Evolutionary conservation across 2,329 filamentous ascomycete genomes (phyloP), one percentile per base, ranked within the genome.

Genomic region (Apiospora arundinis): DNA sequence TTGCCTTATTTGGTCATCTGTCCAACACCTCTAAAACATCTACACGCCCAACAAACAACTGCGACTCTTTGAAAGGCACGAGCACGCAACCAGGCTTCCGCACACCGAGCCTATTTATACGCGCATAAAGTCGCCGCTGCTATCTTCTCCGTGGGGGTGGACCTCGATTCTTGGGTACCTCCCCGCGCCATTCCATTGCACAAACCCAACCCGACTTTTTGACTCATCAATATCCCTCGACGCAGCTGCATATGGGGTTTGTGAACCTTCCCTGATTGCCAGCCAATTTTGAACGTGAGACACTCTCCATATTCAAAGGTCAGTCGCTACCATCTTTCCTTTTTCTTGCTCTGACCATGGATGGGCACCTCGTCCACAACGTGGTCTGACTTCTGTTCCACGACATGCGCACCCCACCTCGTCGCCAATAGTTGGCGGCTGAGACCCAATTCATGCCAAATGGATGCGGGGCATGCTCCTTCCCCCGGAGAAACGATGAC

Each of bases 271-370:
- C 52, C 28, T 63, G 56, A 40, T 63, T 40, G 56, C 56, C 37
- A 63, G 56, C 56, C 56, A 63, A 63, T 63, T 63, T 40, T 18
- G 21, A 63, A 37, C 28, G 28, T 63, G 28, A 63, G 56, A 63
- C 56, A 63, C 56, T 40, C 56, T 32, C 25, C 18, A 37, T 16
- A 63, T 37, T 28, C 56, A 37, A 37, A 63, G 56, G 56, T 63
- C 56, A 63, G 56, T 63, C 56, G 32, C 56, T 63, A 12, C 28
- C 56, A 74, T 71, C 70, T 72, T 72, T 52, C 60, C 67, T 73
- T 75, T 65, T 48, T 65, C 66, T 73, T 70, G 56, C 56, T 63
- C 56, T 32, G 56, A 63, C 32, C 28, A 16, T 16, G 23, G 49
- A 12, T 40, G 32, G 32, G 56, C 56, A 37, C 28, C 49, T 67